These are phyloP conservation scores for Vicia villosa DNA, from an alignment of 306 rosid species.

Conservation along the genomic window DNA sequence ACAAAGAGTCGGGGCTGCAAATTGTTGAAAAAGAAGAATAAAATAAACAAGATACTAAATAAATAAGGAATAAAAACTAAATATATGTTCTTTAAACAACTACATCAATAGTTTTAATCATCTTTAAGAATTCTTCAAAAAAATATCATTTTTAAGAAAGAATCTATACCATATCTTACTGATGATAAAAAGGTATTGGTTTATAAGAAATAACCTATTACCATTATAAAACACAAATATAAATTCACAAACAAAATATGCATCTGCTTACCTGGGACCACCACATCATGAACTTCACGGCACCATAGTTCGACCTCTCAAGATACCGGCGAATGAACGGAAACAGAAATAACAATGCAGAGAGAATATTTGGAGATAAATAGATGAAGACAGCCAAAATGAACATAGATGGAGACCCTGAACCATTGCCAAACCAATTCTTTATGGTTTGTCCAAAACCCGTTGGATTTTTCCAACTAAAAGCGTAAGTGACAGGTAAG, in stretches of 20 bases:
- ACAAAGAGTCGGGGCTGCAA: constrained; percentile 92
- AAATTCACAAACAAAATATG: constrained; percentile 26
- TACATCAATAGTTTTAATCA: constrained; percentile 30
- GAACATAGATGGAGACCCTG: constrained; percentile 87
- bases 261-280: constrained; percentile 86
- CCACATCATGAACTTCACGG: constrained; percentile 83
- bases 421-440: constrained; percentile 87
- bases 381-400: constrained; percentile 80
- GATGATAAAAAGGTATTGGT: constrained; percentile 22
- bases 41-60: constrained; percentile 7
- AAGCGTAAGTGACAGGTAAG: constrained; percentile 89
- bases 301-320: constrained; percentile 64
- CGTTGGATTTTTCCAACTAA: constrained; percentile 76
- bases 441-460: constrained; percentile 86
- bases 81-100: constrained; percentile 19
- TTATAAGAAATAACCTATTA: constrained; percentile 11
- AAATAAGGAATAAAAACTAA: not conserved
- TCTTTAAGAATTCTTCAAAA: constrained; percentile 9
- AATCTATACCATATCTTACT: not conserved
- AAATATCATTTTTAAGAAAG: constrained; percentile 4
- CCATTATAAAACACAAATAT: constrained; percentile 17
- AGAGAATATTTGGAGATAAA: constrained; percentile 88
- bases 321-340: constrained; percentile 78
- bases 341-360: constrained; percentile 71
- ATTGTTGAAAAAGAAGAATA: constrained; percentile 21